Conservation (phyloP, 129 eudicot species). For the Chrysanthemum seticuspe region DNA sequence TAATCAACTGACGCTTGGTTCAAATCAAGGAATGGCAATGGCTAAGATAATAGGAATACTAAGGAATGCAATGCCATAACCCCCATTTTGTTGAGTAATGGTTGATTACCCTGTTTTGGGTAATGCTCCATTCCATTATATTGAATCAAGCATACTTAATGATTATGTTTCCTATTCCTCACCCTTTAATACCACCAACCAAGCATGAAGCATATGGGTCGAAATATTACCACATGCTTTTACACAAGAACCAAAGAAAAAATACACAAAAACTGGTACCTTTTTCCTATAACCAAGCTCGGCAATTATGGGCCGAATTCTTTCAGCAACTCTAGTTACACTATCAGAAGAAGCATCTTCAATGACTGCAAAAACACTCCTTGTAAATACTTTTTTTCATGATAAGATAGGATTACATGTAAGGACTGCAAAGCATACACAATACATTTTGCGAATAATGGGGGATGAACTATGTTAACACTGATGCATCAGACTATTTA, state of each 20-base stretch:
- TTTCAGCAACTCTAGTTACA: constrained; percentile 63
- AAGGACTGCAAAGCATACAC: neutral
- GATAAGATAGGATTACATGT: constrained; percentile 6
- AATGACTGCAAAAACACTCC: constrained; percentile 50
- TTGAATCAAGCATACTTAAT: too few relatives aligned
- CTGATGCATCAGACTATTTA: neutral
- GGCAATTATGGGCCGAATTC: constrained; percentile 52
- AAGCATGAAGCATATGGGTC: too few relatives aligned
- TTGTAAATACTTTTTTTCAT: constrained; percentile 12
- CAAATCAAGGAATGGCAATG: too few relatives aligned
- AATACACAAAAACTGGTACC: too few relatives aligned
- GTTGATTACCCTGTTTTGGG: too few relatives aligned
- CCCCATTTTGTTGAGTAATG: too few relatives aligned
- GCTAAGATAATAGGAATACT: too few relatives aligned
- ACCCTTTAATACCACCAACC: too few relatives aligned
- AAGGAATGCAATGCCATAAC: too few relatives aligned
- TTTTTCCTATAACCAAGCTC: constrained; percentile 42
- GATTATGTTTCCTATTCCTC: too few relatives aligned
- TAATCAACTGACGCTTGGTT: neutral
- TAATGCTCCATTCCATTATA: too few relatives aligned
- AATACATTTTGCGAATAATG: neutral
- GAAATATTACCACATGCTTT: neutral
- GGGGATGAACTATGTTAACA: neutral
- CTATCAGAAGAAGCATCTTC: constrained; percentile 71
- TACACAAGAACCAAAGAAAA: too few relatives aligned